Evolutionary conservation across 495 filamentous ascomycete species (phyloP).

Genomic region (Haplographium delicatum): DNA sequence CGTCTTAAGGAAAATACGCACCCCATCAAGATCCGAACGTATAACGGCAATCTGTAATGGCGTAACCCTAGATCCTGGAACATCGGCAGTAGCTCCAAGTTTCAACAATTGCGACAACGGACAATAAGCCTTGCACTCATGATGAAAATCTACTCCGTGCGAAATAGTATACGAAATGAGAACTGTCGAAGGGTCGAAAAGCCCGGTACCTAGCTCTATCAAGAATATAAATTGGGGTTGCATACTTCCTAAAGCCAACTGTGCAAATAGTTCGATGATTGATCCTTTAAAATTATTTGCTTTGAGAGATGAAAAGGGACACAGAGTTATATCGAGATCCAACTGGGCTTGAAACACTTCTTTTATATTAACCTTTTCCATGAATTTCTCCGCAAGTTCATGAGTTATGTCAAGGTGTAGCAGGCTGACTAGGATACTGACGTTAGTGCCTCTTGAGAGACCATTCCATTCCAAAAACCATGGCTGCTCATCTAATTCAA

Average conservation of each 20-base stretch:
- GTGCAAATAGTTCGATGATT: background rate
- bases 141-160: background rate
- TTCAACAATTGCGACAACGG: background rate
- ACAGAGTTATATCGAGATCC: background rate
- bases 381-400: background rate
- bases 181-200: background rate
- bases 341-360: background rate
- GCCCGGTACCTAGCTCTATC: background rate
- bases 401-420: no score
- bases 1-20: background rate
- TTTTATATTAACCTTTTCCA: background rate
- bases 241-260: background rate
- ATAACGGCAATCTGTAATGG: background rate
- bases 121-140: background rate
- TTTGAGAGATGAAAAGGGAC: background rate
- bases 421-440: no score
- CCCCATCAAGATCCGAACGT: background rate
- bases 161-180: background rate
- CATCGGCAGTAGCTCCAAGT: background rate
- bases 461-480: background rate
- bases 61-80: background rate
- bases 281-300: background rate
- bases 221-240: background rate
- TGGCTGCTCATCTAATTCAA: no score
- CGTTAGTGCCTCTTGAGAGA: no score